Evolutionary conservation across 176 grass and related monocot genomes (phyloP).

Genomic region (Hordeum vulgare): DNA sequence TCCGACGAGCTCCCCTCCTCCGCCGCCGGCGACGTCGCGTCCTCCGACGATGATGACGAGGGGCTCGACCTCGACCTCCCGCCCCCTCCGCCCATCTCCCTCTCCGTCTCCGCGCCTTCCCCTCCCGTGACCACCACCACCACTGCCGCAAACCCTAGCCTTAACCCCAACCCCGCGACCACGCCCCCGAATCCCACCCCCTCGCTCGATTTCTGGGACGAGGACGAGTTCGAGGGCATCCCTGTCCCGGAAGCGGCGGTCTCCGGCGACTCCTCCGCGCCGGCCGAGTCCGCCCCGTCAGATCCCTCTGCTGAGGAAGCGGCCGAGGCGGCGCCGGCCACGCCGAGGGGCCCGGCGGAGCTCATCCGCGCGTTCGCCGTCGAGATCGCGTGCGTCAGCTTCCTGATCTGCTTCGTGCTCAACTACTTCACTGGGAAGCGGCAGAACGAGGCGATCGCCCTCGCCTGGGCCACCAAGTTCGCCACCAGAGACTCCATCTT

Average conservation of each 20-base stretch:
- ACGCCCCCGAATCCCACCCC: slow-evolving; percentile 22
- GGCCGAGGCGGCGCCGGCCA: slow-evolving; percentile 24
- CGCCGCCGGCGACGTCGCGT: slow-evolving; percentile 22
- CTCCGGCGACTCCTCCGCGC: slow-evolving; percentile 5
- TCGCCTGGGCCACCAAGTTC: slow-evolving; percentile 91
- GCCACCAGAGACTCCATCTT: slow-evolving; percentile 83
- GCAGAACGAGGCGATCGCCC: slow-evolving; percentile 83
- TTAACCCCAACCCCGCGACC: slow-evolving; percentile 3
- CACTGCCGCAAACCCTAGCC: slow-evolving; percentile 31
- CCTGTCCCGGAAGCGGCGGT: slow-evolving; percentile 25
- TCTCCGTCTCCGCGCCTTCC: slow-evolving; percentile 31
- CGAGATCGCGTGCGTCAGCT: slow-evolving; percentile 79
- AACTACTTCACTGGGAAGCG: slow-evolving; percentile 92
- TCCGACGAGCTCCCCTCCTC: slow-evolving; percentile 55
- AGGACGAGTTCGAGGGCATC: slow-evolving; percentile 99
- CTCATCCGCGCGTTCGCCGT: slow-evolving; percentile 55
- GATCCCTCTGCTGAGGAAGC: slow-evolving; percentile 29
- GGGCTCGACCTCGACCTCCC: slow-evolving; percentile 20
- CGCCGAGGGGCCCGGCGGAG: not conserved
- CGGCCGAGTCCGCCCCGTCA: slow-evolving; percentile 8
- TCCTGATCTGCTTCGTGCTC: slow-evolving; percentile 90
- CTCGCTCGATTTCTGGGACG: slow-evolving; percentile 82
- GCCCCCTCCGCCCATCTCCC: slow-evolving; percentile 24
- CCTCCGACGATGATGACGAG: slow-evolving; percentile 38
- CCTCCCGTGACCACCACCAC: slow-evolving; percentile 30